Conservation (phyloP, 2,329 filamentous ascomycete genomes). For the Colletotrichum graminicola region DNA sequence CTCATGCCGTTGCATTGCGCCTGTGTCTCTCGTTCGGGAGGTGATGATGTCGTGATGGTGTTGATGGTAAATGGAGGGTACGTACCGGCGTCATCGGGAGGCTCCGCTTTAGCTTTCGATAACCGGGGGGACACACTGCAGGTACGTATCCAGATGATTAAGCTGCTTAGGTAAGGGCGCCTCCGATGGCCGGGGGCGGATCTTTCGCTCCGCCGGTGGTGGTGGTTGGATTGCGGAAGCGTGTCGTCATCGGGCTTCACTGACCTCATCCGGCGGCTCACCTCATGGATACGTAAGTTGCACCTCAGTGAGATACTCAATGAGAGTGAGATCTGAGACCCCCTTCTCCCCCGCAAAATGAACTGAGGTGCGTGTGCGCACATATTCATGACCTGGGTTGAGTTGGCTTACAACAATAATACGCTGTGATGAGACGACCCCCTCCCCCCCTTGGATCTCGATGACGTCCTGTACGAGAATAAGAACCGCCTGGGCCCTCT, state of each 20-base stretch:
- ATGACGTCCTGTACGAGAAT: neutral
- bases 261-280: constrained; percentile 37
- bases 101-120: too few relatives aligned
- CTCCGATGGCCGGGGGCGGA: neutral
- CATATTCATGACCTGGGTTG: too few relatives aligned
- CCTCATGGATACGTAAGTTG: constrained; percentile 14
- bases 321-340: neutral
- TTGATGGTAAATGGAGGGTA: neutral
- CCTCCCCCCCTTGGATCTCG: neutral
- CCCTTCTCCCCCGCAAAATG: too few relatives aligned
- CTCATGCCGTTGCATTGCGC: too few relatives aligned
- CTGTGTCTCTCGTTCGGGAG: too few relatives aligned
- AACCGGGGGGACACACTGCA: too few relatives aligned
- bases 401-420: too few relatives aligned
- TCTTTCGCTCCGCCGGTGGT: constrained; percentile 11
- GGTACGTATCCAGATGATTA: too few relatives aligned
- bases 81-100: neutral
- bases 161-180: too few relatives aligned
- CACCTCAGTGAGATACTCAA: neutral
- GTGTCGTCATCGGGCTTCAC: constrained; percentile 40
- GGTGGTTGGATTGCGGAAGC: neutral
- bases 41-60: neutral
- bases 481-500: constrained; percentile 12
- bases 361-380: too few relatives aligned
- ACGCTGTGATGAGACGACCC: neutral